These are phyloP conservation scores for Bisporella sp. DNA, from an alignment of 2,329 filamentous ascomycete genomes.

Conservation along the genomic window DNA sequence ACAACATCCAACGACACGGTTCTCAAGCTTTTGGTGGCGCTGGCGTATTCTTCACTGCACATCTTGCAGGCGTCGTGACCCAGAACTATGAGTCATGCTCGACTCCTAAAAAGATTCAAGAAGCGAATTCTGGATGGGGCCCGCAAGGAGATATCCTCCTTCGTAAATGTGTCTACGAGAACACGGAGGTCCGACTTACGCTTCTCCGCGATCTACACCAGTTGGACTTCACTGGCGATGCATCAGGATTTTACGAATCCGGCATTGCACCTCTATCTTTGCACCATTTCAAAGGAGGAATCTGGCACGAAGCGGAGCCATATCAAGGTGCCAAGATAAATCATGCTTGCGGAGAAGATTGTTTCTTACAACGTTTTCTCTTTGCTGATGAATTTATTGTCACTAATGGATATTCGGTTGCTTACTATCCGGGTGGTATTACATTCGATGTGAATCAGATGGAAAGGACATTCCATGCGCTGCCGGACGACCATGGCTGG, in stretches of 20 bases:
- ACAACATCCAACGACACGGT: conserved; percentile 25
- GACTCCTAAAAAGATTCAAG: conserved; percentile 42
- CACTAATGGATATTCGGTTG: conserved; percentile 24
- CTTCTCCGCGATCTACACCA: conserved; percentile 24
- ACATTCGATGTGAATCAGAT: conserved; percentile 25
- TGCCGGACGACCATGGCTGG: conserved; percentile 25
- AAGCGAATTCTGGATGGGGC: conserved; percentile 52
- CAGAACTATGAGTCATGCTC: conserved; percentile 39
- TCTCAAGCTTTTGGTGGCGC: conserved; percentile 26
- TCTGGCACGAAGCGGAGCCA: conserved; percentile 38
- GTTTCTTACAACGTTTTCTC: conserved; percentile 25
- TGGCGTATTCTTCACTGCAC: conserved; percentile 27
- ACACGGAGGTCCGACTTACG: conserved; percentile 25
- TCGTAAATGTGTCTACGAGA: conserved; percentile 25
- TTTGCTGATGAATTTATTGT: conserved; percentile 25
- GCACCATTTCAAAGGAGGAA: conserved; percentile 36
- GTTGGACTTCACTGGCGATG: conserved; percentile 24
- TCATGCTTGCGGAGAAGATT: conserved; percentile 26
- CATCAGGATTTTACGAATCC: conserved; percentile 25
- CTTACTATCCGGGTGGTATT: conserved; percentile 23
- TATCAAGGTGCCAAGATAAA: conserved; percentile 21
- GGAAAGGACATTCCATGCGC: conserved; percentile 22
- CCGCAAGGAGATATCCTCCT: conserved; percentile 31
- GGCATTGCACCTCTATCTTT: conserved; percentile 22
- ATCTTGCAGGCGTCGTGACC: conserved; percentile 39